Base-by-base conservation (phyloP, 345 rosid species). In the Eucalyptus caleyi region DNA sequence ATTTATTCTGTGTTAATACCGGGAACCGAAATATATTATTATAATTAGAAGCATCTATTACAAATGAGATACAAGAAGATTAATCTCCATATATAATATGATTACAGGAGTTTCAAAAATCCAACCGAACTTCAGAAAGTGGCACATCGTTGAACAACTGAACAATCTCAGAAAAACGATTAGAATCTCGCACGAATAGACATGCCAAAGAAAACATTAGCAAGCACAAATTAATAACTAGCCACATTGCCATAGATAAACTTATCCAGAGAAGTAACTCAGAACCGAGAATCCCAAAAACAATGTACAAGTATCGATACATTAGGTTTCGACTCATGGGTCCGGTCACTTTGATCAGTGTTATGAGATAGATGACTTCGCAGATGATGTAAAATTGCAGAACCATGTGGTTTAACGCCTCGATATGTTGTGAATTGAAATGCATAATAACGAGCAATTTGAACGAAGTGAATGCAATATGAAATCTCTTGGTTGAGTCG, bases 141-240 rank as follows among this genome's bases (percentile, higher is more conserved):
- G 27, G 9, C 9, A 21, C 9, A 23, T 77, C 16, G 0, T 77
- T 0, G 3, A 40, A 11, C 5, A 21, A 7, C 0, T 40, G 16
- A 77, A 40, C 47, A 77, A 77, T 40, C 47, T 77, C 9, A 21
- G 5, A 23, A 77, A 10, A 77, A 21, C 1, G 8, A 5, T 11
- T 0, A 11, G 9, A 77, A 23, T 19, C 16, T 37, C 1, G 30
- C 3, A 6, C 0, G 15, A 77, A 26, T 9, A 77, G 0, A 77
- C 47, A 40, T 11, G 16, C 47, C 47, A 40, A 77, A 77, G 30
- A 0, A 77, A 40, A 77, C 27, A 77, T 23, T 40, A 40, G 47
- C 16, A 40, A 11, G 9, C 47, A 40, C 27, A 37, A 2, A 37
- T 77, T 77, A 13, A 77, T 4, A 14, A 77, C 45, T 7, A 37